Base-by-base conservation (phyloP, 2,329 filamentous ascomycete genomes). In the Aspergillus amoenus region DNA sequence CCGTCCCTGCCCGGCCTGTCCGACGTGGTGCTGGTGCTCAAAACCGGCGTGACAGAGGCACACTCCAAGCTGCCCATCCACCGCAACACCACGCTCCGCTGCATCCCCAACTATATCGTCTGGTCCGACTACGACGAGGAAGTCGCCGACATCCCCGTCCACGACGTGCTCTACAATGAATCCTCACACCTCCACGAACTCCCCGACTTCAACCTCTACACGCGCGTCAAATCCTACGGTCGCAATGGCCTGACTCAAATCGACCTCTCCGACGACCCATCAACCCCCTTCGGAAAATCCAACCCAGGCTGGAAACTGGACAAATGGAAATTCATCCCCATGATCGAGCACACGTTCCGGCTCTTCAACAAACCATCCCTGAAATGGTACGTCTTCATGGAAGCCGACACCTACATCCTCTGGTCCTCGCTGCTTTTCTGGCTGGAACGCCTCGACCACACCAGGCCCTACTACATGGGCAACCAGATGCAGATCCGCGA, bases 31-130 rank as follows among this genome's bases (percentile, higher is more conserved):
- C 77, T 86, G n/a, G 72, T 85, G 11, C 73, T 87, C 49, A 81
- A 82, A 61, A 86, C 84, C 0, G 84, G 84, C 55, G 82, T 83
- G 13, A 83, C 82, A 3, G 83, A 86, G 64, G 77, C 82, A 11
- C 69, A 74, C 48, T 76, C 80, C 24, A 84, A 84, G 66, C 75
- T 86, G 2, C 81, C 82, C 3, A 69, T 78, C 3, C 83, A 85
- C 63, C 76, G 84, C 47, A 67, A 76, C 55, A 83, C 81, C 3
- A 82, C 82, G 0, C 74, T 86, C 2, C 49, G 52, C 52, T 59
- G 57, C 72, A 77, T 83, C 43, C 79, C 81, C 30, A 72, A 84
- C 66, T 81, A 79, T 56, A 76, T 80, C 41, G 79, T 87, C 64
- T 85, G 83, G 71, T 85, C 82, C 60, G 84, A 87, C 66, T 81